These are phyloP conservation scores for Bjerkandera adusta DNA, from an alignment of 1,284 basidiomycete genomes.

Conservation along the genomic window DNA sequence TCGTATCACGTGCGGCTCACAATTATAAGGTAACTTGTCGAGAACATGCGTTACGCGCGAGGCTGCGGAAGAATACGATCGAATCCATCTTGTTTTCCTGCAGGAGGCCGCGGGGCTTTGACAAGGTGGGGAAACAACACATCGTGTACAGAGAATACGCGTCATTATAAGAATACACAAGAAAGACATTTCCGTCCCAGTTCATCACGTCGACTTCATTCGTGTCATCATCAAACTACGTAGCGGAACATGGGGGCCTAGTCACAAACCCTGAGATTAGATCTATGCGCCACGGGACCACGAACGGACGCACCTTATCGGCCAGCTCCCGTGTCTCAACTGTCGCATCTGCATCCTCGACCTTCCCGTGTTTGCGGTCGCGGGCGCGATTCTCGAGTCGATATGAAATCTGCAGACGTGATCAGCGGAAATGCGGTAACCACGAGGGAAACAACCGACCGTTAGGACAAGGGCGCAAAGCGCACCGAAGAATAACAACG, in stretches of 20 bases:
- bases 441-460: slow-evolving; percentile 33
- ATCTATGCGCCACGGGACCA: background rate
- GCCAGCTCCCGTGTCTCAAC: slow-evolving; percentile 69
- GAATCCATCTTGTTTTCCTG: background rate
- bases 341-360: slow-evolving; percentile 40
- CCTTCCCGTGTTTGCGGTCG: slow-evolving; percentile 51
- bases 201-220: background rate
- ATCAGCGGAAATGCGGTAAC: background rate
- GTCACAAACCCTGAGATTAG: too few relatives aligned
- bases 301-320: slow-evolving; percentile 48
- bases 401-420: slow-evolving; percentile 50
- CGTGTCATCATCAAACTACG: slow-evolving; percentile 37
- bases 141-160: background rate
- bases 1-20: slow-evolving; percentile 6
- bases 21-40: too few relatives aligned
- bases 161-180: background rate
- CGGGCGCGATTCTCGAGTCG: slow-evolving; percentile 58
- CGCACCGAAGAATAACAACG: slow-evolving; percentile 57
- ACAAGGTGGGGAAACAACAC: background rate
- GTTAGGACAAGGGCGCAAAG: slow-evolving; percentile 50
- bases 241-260: slow-evolving; percentile 52
- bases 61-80: slow-evolving; percentile 4
- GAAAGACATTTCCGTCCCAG: background rate
- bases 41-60: too few relatives aligned
- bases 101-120: background rate